phyloP scores from a whole-genome alignment of 2,329 filamentous ascomycete species.

The Calonectria pseudoturangicola region DNA sequence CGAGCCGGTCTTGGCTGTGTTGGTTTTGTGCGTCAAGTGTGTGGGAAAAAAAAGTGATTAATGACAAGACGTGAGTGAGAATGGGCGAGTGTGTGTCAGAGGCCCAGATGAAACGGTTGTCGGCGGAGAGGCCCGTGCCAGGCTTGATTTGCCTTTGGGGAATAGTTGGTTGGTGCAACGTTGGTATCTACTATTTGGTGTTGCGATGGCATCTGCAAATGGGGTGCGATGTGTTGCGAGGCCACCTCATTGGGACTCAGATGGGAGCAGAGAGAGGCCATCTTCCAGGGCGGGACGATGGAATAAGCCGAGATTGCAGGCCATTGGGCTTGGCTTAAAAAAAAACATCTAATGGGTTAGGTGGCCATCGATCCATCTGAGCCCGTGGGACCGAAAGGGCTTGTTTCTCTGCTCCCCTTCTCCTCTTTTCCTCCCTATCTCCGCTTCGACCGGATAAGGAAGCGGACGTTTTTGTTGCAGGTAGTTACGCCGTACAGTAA shows the following conservation, averaged over 20 bases:
- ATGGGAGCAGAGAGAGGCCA: slow-evolving; percentile 14
- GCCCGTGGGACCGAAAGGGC: slow-evolving; percentile 33
- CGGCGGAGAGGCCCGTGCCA: slow-evolving; percentile 41
- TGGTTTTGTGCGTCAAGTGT: slow-evolving; percentile 1
- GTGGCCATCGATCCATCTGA: slow-evolving; percentile 14
- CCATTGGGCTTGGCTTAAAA: background rate
- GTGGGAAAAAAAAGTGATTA: background rate
- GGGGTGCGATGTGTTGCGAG: slow-evolving; percentile 9
- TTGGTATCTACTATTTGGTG: slow-evolving; percentile 34
- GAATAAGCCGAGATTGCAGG: slow-evolving; percentile 16
- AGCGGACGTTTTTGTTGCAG: slow-evolving; percentile 10
- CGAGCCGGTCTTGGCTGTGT: slow-evolving; percentile 28
- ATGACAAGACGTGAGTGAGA: background rate
- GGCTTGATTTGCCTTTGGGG: slow-evolving; percentile 24
- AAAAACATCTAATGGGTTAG: slow-evolving; percentile 18
- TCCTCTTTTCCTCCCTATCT: slow-evolving; percentile 16
- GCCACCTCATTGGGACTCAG: slow-evolving; percentile 16
- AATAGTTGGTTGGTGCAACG: slow-evolving; percentile 38
- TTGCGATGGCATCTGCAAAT: slow-evolving; percentile 28
- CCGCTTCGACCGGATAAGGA: slow-evolving; percentile 31
- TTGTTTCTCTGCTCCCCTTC: background rate
- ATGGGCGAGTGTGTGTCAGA: background rate
- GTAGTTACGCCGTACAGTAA: slow-evolving; percentile 1
- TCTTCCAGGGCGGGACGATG: background rate
- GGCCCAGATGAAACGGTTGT: slow-evolving; percentile 39